Evolutionary conservation across 805 yeast genomes (phyloP).

Genomic region (Wickerhamia fluorescens): DNA sequence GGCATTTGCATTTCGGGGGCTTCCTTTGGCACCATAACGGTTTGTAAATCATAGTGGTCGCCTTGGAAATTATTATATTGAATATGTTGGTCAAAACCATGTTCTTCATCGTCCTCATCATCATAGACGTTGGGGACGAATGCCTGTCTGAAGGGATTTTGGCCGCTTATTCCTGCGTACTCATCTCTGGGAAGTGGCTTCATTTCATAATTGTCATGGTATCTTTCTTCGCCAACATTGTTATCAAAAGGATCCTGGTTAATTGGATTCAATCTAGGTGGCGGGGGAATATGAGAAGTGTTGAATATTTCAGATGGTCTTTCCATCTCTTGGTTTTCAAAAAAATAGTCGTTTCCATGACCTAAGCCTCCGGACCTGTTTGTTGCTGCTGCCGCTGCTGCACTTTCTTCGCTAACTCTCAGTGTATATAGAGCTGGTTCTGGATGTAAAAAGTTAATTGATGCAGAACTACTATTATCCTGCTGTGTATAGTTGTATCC

Average conservation of each 20-base stretch:
- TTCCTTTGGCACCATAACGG: slow-evolving; percentile 18
- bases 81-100: slow-evolving; percentile 32
- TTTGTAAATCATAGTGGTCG: slow-evolving; percentile 34
- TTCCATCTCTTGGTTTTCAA: slow-evolving; percentile 16
- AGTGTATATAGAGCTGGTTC: slow-evolving; percentile 15
- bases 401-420: too few species aligned
- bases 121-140: slow-evolving; percentile 38
- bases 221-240: slow-evolving; percentile 32
- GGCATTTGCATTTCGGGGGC: too few species aligned
- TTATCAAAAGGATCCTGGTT: slow-evolving; percentile 23
- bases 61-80: slow-evolving; percentile 35
- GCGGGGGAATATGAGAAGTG: slow-evolving; percentile 12
- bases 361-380: slow-evolving; percentile 6
- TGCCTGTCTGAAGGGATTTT: slow-evolving; percentile 16
- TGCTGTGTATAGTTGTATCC: slow-evolving; percentile 12
- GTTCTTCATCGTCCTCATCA: slow-evolving; percentile 33
- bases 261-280: slow-evolving; percentile 11
- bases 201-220: slow-evolving; percentile 9
- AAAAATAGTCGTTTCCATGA: slow-evolving; percentile 15
- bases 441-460: slow-evolving; percentile 24
- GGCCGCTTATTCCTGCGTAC: too few species aligned
- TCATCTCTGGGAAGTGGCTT: too few species aligned
- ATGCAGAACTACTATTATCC: slow-evolving; percentile 9
- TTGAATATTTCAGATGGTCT: slow-evolving; percentile 22
- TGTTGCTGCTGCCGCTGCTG: slow-evolving; percentile 2